phyloP scores from a whole-genome alignment of 306 rosid species.

The Begonia loranthoides region DNA sequence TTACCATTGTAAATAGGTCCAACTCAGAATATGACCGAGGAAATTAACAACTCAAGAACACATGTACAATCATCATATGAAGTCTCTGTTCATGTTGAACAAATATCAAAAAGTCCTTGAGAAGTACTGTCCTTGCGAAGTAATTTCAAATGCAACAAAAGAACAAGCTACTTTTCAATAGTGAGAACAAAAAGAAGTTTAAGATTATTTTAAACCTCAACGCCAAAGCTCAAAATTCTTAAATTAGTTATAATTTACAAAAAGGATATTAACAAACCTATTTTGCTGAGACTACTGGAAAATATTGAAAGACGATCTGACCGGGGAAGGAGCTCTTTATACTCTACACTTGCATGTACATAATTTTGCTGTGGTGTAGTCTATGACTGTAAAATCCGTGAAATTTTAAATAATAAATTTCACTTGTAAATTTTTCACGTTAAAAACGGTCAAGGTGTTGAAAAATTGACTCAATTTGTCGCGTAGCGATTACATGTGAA shows the following conservation, averaged over 20 bases:
- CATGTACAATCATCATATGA: background rate
- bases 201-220: background rate
- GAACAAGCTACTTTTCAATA: background rate
- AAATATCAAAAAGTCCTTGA: background rate
- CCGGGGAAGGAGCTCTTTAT: conserved; percentile 43
- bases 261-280: conserved; percentile 41
- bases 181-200: background rate
- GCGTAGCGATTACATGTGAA: too few relatives aligned
- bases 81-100: background rate
- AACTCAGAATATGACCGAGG: too few relatives aligned
- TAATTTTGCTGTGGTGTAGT: conserved; percentile 53
- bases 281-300: conserved; percentile 49
- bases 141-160: background rate
- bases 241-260: background rate
- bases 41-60: too few relatives aligned
- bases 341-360: conserved; percentile 28
- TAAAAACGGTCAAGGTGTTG: too few relatives aligned
- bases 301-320: conserved; percentile 50
- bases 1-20: too few relatives aligned
- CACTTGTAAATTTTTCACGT: conserved; percentile 56
- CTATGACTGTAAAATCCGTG: conserved; percentile 66
- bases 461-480: too few relatives aligned
- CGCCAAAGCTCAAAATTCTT: background rate
- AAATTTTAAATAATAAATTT: too few relatives aligned
- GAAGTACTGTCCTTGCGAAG: background rate